These are phyloP conservation scores for Pseudonitzschia delicatissima DNA, from an alignment of 108 stramenopile genomes.

Conservation along the genomic window DNA sequence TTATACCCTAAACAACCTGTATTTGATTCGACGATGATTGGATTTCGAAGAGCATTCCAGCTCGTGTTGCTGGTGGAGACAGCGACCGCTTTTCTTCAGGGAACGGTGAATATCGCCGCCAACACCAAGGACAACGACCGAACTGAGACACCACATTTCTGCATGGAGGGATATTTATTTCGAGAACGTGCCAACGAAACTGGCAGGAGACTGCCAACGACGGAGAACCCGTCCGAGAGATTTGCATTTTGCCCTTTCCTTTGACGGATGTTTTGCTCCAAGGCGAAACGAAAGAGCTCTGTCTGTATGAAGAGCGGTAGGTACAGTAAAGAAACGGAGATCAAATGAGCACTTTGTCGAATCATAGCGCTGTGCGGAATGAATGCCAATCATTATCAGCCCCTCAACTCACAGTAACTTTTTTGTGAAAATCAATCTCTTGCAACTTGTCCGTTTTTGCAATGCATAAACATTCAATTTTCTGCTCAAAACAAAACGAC, in stretches of 20 bases:
- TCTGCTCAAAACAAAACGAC: too few relatives aligned
- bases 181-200: constrained; percentile 12
- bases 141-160: constrained; percentile 9
- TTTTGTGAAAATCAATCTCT: too few relatives aligned
- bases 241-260: constrained; percentile 78
- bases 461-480: too few relatives aligned
- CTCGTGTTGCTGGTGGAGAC: neutral
- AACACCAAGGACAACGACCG: neutral
- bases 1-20: too few relatives aligned
- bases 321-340: too few relatives aligned
- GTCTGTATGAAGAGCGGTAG: constrained; percentile 71
- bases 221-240: constrained; percentile 24
- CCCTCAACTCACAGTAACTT: too few relatives aligned
- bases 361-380: too few relatives aligned
- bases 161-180: constrained; percentile 55
- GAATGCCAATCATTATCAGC: too few relatives aligned
- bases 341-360: too few relatives aligned
- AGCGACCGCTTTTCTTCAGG: neutral
- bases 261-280: constrained; percentile 64
- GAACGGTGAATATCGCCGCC: too few relatives aligned
- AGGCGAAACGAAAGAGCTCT: constrained; percentile 71
- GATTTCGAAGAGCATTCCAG: neutral
- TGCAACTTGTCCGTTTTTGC: too few relatives aligned
- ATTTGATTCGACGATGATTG: neutral
- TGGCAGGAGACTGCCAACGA: neutral